Percentiles rank a stretch among this genome's conserved stretches.
Conservation (phyloP, 495 filamentous ascomycete species). For the Schizothecium vesticola region DNA sequence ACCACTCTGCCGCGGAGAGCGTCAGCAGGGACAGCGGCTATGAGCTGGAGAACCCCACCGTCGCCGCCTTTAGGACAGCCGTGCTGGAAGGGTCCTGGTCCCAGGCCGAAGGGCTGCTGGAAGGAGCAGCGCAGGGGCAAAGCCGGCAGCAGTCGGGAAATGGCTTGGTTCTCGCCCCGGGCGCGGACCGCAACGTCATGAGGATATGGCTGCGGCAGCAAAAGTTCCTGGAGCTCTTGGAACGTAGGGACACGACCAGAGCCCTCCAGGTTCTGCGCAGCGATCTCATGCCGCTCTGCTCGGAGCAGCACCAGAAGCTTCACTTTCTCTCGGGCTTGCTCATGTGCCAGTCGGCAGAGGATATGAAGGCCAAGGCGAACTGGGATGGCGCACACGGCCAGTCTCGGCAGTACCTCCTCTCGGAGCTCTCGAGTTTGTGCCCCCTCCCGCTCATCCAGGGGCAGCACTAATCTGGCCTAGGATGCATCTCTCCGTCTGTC, state of each 20-base stretch:
- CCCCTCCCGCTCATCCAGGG: not conserved
- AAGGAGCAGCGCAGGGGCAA: constrained; percentile 49
- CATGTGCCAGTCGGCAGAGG: constrained; percentile 76
- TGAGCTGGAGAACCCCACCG: constrained; percentile 77
- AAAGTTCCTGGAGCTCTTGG: constrained; percentile 90
- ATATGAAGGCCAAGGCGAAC: constrained; percentile 71
- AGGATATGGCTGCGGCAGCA: constrained; percentile 80
- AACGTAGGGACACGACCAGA: constrained; percentile 62
- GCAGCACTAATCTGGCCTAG: constrained; percentile 36
- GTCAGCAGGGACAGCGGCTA: constrained; percentile 81
- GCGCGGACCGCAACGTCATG: constrained; percentile 43
- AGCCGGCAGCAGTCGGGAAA: constrained; percentile 42
- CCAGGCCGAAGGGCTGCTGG: constrained; percentile 76
- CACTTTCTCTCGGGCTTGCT: constrained; percentile 85
- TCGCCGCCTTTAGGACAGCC: constrained; percentile 77
- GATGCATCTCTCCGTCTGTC: constrained; percentile 89
- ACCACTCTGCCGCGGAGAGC: constrained; percentile 64
- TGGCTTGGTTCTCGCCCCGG: constrained; percentile 43
- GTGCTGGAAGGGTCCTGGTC: constrained; percentile 78
- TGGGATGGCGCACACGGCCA: constrained; percentile 82
- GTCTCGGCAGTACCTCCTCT: constrained; percentile 72
- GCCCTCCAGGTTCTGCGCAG: constrained; percentile 77
- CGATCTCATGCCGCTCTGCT: constrained; percentile 83
- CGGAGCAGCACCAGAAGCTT: constrained; percentile 62
- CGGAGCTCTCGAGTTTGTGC: constrained; percentile 73